Base-by-base conservation (phyloP, 805 yeast genomes). In the Starmerella sirachaensis region DNA sequence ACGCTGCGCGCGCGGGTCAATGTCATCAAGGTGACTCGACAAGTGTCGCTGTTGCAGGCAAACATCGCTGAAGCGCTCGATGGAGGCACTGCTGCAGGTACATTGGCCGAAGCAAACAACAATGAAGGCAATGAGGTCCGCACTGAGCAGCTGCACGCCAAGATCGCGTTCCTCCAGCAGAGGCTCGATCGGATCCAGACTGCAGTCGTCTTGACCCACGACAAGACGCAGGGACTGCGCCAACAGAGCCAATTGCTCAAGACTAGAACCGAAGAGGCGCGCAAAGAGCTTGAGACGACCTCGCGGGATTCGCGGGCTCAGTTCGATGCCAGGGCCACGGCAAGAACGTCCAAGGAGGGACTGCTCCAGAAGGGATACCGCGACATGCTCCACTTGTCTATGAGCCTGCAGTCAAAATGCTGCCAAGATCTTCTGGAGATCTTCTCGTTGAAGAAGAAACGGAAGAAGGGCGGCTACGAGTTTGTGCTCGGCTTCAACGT, bases 401-500 rank as follows among this genome's bases (percentile, higher is more conserved):
- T 50, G 22, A 36, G 46, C 13, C 36, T 42, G 29, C 55, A 49
- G 44, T 38, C 40, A 25, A 50, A 46, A 18, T 40, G 47, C 41
- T 42, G 45, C 35, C 42, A 37, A 16, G 48, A 49, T 31, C 39
- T 51, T 18, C 39, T 50, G 9, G 47, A 45, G 22, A 40, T 51
- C 1, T 51, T 49, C 25, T 18, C 38, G 17, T 46, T 51, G 29
- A 46, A 43, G 40, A 50, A 50, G 45, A 47, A 49, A 23, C 45
- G 49, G 25, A 43, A 45, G 38, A 39, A 35, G 40, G 34, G 20
- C 23, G 52, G 51, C 18, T 46, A 48, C 38, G 59, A 56, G 33
- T 41, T 56, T n/a, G 50, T 56, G 9, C 45, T 58, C 6, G 57
- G 58, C 12, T 52, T 45, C 35, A 50, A 47, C 19, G 53, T 50